Evolutionary conservation across 2,329 filamentous ascomycete genomes (phyloP), one percentile per base, ranked within the genome.

Genomic region (Fusarium odoratissimum): DNA sequence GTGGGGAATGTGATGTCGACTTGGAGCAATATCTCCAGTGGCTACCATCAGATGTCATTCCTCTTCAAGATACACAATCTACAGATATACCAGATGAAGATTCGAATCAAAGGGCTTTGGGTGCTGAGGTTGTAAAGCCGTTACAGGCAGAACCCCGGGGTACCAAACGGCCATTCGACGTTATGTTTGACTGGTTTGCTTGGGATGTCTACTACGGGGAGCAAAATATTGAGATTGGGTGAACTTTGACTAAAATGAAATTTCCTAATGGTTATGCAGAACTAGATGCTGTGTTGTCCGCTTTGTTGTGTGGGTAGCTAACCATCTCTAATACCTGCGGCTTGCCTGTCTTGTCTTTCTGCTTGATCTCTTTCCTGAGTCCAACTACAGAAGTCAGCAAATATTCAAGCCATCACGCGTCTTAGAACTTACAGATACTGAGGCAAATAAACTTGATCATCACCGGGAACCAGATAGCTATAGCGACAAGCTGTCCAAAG

Each of bases 151-250:
- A 17, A 4, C 4, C 25, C 0, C 52, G 14, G 2, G 41, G 54
- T 12, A 25, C 6, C 1, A 65, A 66, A 17, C 46, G 48, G 6
- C 56, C 54, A 1, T 66, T 67, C 21, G 42, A 67, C 48, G 23
- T 51, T 8, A 54, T 58, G 31, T 60, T 67, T 28, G 46, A 65
- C 30, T 67, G 64, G 64, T 60, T 67, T 14, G 48, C 60, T 16
- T 67, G 48, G 64, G 60, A 67, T 40, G 28, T 30, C 2, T 48
- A 64, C 28, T 52, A 64, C 28, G 46, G 31, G 2, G 41, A 57
- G 4, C 3, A 10, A 16, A 31, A 21, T 21, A 35, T 1, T 33
- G 41, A 28, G 10, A 8, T 13, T 21, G 25, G 25, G 6, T 25
- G 25, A 25, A 25, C 25, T 25, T 25, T 25, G 25, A 25, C 6